Conservation (phyloP, 2,329 filamentous ascomycete genomes). For the Beauveria pseudobassiana region DNA sequence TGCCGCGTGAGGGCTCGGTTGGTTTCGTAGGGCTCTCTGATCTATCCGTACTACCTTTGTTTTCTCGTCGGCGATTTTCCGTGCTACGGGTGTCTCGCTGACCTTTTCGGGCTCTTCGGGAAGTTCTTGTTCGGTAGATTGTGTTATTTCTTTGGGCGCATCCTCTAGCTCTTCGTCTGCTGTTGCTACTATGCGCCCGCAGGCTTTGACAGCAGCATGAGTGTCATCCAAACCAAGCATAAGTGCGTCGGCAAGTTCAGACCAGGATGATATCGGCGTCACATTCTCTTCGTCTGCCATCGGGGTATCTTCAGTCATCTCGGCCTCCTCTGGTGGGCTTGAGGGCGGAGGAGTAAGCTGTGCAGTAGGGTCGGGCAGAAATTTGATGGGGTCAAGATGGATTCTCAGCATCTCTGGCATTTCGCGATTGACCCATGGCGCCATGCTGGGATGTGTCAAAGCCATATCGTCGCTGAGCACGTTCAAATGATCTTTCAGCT, state of each 20-base stretch:
- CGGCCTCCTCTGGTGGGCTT: slow-evolving; percentile 7
- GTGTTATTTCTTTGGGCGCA: not conserved
- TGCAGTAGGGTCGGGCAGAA: slow-evolving; percentile 46
- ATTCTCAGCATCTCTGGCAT: slow-evolving; percentile 45
- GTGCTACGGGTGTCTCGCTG: slow-evolving; percentile 7
- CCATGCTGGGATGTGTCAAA: slow-evolving; percentile 53
- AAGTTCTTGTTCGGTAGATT: not conserved
- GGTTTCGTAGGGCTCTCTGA: slow-evolving; percentile 21
- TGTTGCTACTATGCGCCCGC: slow-evolving; percentile 21
- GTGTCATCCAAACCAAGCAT: not conserved
- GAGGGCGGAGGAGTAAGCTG: slow-evolving; percentile 25
- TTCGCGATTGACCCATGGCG: slow-evolving; percentile 44
- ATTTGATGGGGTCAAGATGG: slow-evolving; percentile 54
- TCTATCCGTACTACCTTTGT: slow-evolving; percentile 13
- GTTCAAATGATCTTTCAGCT: slow-evolving; percentile 48
- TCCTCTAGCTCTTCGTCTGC: slow-evolving; percentile 18
- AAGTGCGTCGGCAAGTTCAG: slow-evolving; percentile 1
- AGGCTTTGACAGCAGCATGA: slow-evolving; percentile 18
- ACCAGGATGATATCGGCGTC: slow-evolving; percentile 1
- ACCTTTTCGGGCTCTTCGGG: slow-evolving; percentile 13
- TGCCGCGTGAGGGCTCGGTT: slow-evolving; percentile 23
- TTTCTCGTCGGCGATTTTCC: slow-evolving; percentile 18
- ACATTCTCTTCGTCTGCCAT: not conserved
- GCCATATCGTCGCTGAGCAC: slow-evolving; percentile 48
- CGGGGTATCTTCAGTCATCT: not conserved